Evolutionary conservation across 192 early-diverging fungal species (phyloP).

Genomic region (Dissophora globulifera): DNA sequence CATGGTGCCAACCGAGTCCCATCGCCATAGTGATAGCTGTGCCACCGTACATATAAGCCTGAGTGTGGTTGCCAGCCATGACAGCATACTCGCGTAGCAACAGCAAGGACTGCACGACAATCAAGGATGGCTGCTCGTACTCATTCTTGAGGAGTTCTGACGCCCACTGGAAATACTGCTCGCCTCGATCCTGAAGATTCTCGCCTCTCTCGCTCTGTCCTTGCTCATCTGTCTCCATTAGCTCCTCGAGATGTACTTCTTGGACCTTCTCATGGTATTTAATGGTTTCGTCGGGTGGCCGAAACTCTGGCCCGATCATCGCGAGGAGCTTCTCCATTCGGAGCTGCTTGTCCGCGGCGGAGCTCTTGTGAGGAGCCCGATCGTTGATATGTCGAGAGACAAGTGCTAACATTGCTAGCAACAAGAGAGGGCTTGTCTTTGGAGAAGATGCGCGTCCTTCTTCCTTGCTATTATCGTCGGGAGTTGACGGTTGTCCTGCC

Average conservation of each 20-base stretch:
- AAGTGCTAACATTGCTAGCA: conserved; percentile 44
- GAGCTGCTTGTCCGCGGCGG: conserved; percentile 12
- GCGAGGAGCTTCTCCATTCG: conserved; percentile 17
- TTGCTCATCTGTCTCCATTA: conserved; percentile 30
- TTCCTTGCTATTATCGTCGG: too few relatives aligned
- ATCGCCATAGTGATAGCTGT: conserved; percentile 51
- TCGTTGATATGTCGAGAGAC: conserved; percentile 44
- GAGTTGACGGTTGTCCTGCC: too few relatives aligned
- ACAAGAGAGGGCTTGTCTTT: conserved; percentile 15
- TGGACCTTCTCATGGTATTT: conserved; percentile 5
- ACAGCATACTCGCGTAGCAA: conserved; percentile 44
- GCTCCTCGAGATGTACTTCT: conserved; percentile 16
- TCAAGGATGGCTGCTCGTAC: conserved; percentile 41
- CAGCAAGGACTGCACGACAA: conserved; percentile 39
- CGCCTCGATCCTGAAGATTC: conserved; percentile 28
- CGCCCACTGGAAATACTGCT: conserved; percentile 51
- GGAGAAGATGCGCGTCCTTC: background rate
- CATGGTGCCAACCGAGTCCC: conserved; percentile 44
- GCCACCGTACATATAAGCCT: conserved; percentile 48
- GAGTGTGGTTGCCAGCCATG: conserved; percentile 47
- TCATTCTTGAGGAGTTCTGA: conserved; percentile 26
- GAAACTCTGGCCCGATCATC: conserved; percentile 8
- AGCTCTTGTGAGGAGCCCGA: conserved; percentile 21
- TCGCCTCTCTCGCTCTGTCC: conserved; percentile 10
- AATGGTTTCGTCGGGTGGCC: background rate